Evolutionary conservation across 2,329 filamentous ascomycete genomes (phyloP), one percentile per base, ranked within the genome.

Genomic region (Diatrype stigma): DNA sequence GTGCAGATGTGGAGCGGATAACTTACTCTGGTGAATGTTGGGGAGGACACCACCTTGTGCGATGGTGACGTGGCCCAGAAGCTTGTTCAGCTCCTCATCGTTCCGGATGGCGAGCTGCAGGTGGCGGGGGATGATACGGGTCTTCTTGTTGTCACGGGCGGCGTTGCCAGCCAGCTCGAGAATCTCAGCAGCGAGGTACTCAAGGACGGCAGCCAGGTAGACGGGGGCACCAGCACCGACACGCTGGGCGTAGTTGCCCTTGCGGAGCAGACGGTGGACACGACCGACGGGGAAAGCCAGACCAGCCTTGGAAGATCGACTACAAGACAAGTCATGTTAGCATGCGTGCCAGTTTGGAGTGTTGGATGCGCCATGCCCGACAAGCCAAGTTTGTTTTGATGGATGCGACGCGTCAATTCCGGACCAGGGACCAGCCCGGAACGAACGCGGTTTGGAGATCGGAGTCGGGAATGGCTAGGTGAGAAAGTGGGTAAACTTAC

Each of bases 121-220:
- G 77, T 99, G 94, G 76, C 94, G 91, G 61, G 94, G 94, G 56
- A 97, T 99, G 80, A 99, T 99, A 88, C 94, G 92, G 60, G 93
- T 99, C 89, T 97, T 97, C 90, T 99, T 99, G 87, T 97, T 96
- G 80, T 99, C 94, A 67, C 94, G 93, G 59, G 94, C 94, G 67
- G 94, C 94, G 76, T 99, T 99, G 67, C 94, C 94, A 73, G 94
- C 94, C 78, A 99, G 80, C 79, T 99, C 94, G 69, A 99, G 91
- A 66, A 99, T 96, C 81, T 99, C 94, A 62, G 94, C 94, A 64
- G 94, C 93, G 54, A 99, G 88, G 73, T 99, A 99, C 79, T 99
- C 94, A 46, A 99, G 90, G 50, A 99, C 94, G 51, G 93, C 93
- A 61, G 93, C 93, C 60, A 97, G 88, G 75, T 97, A 97, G 69